Conservation (phyloP, 2,329 filamentous ascomycete genomes). For the Aspergillus sp. region DNA sequence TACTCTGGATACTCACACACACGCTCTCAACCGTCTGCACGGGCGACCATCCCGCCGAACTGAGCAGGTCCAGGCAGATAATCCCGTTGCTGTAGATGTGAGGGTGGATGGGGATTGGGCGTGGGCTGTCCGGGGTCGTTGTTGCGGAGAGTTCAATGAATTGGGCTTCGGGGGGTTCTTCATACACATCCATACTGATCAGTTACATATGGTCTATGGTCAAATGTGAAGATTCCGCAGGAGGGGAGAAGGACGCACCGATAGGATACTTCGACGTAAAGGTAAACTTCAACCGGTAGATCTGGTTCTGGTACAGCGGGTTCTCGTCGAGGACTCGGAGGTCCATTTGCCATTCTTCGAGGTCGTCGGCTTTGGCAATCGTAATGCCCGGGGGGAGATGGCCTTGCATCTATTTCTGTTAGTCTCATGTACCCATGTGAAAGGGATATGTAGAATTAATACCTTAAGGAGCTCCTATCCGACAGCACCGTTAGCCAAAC, state of each 20-base stretch:
- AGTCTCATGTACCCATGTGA: no score
- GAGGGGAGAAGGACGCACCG: constrained; percentile 45
- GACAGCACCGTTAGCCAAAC: constrained; percentile 15
- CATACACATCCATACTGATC: no score
- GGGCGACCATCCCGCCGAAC: constrained; percentile 82
- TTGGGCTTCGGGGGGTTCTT: constrained; percentile 89
- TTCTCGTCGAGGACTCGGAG: constrained; percentile 85
- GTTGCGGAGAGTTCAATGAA: constrained; percentile 56
- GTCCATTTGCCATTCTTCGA: constrained; percentile 87
- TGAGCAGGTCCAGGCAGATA: constrained; percentile 91
- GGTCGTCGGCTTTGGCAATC: constrained; percentile 70
- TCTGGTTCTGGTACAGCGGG: constrained; percentile 73
- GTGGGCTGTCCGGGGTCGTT: constrained; percentile 29
- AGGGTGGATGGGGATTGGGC: constrained; percentile 80
- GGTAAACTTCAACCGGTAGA: constrained; percentile 76
- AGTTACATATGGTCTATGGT: no score
- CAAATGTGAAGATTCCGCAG: background rate
- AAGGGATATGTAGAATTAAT: constrained; percentile 7
- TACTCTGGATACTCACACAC: constrained; percentile 95
- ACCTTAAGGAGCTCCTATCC: constrained; percentile 50
- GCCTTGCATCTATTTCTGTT: constrained; percentile 43
- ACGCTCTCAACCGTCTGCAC: constrained; percentile 96
- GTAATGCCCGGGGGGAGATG: constrained; percentile 61
- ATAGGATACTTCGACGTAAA: constrained; percentile 85
- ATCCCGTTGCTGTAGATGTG: constrained; percentile 99